Evolutionary conservation across 208 protist genomes (phyloP).

Genomic region (Trypanosomatidae sp.): DNA sequence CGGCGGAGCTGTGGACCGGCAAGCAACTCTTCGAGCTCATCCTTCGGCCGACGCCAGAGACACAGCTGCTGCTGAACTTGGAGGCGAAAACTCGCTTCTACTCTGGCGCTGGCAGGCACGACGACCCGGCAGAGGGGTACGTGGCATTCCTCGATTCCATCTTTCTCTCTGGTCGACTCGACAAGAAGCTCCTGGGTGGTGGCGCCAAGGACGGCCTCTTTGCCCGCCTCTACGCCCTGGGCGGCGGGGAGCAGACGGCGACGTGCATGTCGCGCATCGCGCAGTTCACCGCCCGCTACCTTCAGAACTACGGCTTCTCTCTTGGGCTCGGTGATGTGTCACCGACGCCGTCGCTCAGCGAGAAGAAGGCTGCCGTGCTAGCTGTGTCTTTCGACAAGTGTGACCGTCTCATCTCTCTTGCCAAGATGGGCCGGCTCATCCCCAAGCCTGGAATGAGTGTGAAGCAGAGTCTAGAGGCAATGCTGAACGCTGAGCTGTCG

Average conservation of each 20-base stretch:
- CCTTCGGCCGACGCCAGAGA: slow-evolving; percentile 62
- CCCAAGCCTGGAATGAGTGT: slow-evolving; percentile 94
- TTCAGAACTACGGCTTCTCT: slow-evolving; percentile 98
- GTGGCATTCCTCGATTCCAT: slow-evolving; percentile 93
- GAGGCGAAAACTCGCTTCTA: slow-evolving; percentile 93
- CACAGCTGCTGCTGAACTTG: slow-evolving; percentile 87
- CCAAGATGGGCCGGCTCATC: slow-evolving; percentile 90
- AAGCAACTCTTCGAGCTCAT: slow-evolving; percentile 98
- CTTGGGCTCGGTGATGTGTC: slow-evolving; percentile 99
- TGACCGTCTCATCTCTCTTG: slow-evolving; percentile 93
- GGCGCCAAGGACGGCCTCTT: slow-evolving; percentile 96
- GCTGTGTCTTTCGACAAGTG: slow-evolving; percentile 92
- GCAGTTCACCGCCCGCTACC: slow-evolving; percentile 92
- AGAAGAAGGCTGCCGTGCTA: slow-evolving; percentile 93
- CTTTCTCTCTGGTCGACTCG: slow-evolving; percentile 96
- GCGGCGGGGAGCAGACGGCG: slow-evolving; percentile 84
- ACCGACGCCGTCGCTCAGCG: slow-evolving; percentile 88
- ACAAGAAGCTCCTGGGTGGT: slow-evolving; percentile 97
- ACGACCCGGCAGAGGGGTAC: slow-evolving; percentile 92
- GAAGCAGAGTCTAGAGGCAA: slow-evolving; percentile 94
- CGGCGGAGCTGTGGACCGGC: slow-evolving; percentile 98
- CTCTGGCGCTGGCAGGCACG: slow-evolving; percentile 52
- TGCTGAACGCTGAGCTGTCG: slow-evolving; percentile 96
- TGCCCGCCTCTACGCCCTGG: slow-evolving; percentile 92
- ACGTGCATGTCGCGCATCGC: slow-evolving; percentile 96